These are phyloP conservation scores for Microdochium paspali DNA, from an alignment of 2,329 filamentous ascomycete species.

Conservation along the genomic window DNA sequence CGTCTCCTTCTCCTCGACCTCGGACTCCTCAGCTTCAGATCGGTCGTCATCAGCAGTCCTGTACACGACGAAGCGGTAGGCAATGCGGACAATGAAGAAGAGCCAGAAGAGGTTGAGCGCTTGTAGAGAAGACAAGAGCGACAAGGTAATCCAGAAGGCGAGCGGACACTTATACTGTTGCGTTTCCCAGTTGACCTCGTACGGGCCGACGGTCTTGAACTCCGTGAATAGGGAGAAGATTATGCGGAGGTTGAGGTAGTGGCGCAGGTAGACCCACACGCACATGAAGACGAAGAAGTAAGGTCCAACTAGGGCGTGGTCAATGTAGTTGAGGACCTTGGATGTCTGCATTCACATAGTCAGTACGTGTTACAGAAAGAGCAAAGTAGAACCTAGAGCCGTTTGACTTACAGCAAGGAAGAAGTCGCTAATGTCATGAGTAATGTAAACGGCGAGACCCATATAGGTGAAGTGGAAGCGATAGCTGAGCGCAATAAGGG, in stretches of 20 bases:
- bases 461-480: constrained; percentile 97
- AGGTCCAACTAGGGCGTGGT: constrained; percentile 66
- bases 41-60: constrained; percentile 59
- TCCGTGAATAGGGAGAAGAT: constrained; percentile 67
- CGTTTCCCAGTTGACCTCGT: constrained; percentile 65
- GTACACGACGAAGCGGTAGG: constrained; percentile 57
- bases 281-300: constrained; percentile 79
- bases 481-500: constrained; percentile 79
- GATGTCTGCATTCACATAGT: constrained; percentile 51
- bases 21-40: constrained; percentile 59
- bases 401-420: constrained; percentile 69
- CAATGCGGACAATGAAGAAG: constrained; percentile 66
- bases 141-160: constrained; percentile 56
- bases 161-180: constrained; percentile 71
- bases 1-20: constrained; percentile 35
- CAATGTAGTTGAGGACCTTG: constrained; percentile 86
- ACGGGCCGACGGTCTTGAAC: constrained; percentile 66
- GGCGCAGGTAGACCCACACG: constrained; percentile 83
- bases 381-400: not conserved
- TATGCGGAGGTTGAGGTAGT: constrained; percentile 74
- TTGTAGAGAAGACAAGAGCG: constrained; percentile 58
- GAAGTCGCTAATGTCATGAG: constrained; percentile 90
- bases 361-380: not conserved
- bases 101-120: constrained; percentile 76
- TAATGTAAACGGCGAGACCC: constrained; percentile 86